Percentiles rank a stretch among this genome's conserved stretches.
phyloP scores from a whole-genome alignment of 2,329 filamentous ascomycete species.

The Aspergillus candidus region DNA sequence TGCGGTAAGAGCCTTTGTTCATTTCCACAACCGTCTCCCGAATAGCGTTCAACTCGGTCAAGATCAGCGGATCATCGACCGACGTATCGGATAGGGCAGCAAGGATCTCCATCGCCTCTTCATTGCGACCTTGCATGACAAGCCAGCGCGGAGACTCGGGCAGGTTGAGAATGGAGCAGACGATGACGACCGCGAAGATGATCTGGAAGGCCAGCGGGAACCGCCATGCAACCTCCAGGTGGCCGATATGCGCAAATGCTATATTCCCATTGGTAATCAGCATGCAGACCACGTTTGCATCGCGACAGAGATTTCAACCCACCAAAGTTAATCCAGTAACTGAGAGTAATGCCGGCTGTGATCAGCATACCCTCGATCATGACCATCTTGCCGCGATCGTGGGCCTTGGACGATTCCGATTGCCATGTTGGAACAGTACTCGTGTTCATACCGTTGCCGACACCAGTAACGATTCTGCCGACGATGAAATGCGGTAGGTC shows the following conservation, averaged over 20 bases:
- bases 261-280: too few relatives aligned
- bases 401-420: slow-evolving; percentile 13
- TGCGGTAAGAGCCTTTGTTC: slow-evolving; percentile 38
- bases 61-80: slow-evolving; percentile 32
- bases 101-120: slow-evolving; percentile 19
- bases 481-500: slow-evolving; percentile 43
- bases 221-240: slow-evolving; percentile 31
- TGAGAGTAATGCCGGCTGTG: slow-evolving; percentile 37
- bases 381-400: slow-evolving; percentile 18
- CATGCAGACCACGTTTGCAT: too few relatives aligned
- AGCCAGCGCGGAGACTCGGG: slow-evolving; percentile 35
- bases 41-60: slow-evolving; percentile 44
- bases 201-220: slow-evolving; percentile 33
- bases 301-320: too few relatives aligned
- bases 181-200: slow-evolving; percentile 24
- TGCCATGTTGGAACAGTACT: slow-evolving; percentile 44
- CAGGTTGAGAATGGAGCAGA: slow-evolving; percentile 23
- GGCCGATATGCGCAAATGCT: slow-evolving; percentile 21
- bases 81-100: slow-evolving; percentile 10
- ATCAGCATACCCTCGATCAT: slow-evolving; percentile 38
- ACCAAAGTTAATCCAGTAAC: slow-evolving; percentile 44
- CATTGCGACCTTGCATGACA: slow-evolving; percentile 17
- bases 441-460: slow-evolving; percentile 40
- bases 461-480: slow-evolving; percentile 41
- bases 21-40: slow-evolving; percentile 36